Base-by-base conservation (phyloP, 1,139 yeast species). In the Yamadazyma dendronema region DNA sequence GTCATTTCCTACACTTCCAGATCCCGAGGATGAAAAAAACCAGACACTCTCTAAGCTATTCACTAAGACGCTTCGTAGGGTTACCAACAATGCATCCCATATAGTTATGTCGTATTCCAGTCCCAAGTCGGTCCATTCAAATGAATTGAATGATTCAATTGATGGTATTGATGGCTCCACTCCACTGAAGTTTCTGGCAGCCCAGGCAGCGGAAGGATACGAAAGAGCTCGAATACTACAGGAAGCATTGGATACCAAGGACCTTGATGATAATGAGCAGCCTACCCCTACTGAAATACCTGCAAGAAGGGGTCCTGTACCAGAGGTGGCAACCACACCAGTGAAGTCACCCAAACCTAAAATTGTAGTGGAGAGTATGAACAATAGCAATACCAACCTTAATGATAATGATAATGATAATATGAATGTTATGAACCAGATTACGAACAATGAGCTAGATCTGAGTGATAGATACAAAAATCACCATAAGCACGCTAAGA, bases 1-100 rank as follows among this genome's bases (percentile, higher is more conserved):
- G 17, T 70, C 75, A 28, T 71, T 71, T 41, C 77, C 77, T 10
- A 63, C 67, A 6, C 52, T 70, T 9, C 72, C 75, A 4, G 75
- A 71, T 47, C 75, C 76, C 1, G 70, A 69, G 40, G 52, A 56
- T 27, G 65, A 63, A 17, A 53, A 53, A 28, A 43, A 59, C 33
- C 57, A 54, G 43, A 61, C 64, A 8, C 54, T 67, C 8, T 53
- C 64, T 6, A 57, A 61, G 9, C 55, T 71, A 27, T 53, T 71
- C 44, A 53, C 72, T 28, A 63, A 59, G 33, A 71, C 77, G 1
- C 49, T 71, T n/a, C 55, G 74, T 25, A 61, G 71, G 39, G 76
- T 71, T 19, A 71, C 76, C 28, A 63, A 61, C 39, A 71, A 70
- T 48, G 77, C 76, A 8, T 57, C 73, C 17, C 53, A 57, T 37